These are phyloP conservation scores for Mycena kentingensis DNA, from an alignment of 768 basidiomycete species.

Conservation along the genomic window DNA sequence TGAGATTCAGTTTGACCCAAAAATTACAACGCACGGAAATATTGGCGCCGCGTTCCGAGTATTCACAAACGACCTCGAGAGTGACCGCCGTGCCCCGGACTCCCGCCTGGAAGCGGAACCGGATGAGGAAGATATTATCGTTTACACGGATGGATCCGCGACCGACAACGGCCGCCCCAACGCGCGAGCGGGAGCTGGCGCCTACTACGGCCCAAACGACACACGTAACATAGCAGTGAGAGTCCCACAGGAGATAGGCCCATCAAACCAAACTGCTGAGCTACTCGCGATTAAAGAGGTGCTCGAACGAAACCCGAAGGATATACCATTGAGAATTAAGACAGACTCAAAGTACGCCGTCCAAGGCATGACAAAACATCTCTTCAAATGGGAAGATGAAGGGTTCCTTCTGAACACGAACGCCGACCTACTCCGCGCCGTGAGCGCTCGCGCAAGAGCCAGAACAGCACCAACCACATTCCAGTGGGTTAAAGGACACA, in stretches of 20 bases:
- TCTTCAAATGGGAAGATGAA: background rate
- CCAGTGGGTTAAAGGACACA: conserved; percentile 31
- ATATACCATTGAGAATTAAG: background rate
- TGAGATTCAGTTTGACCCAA: background rate
- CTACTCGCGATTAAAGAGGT: conserved; percentile 4
- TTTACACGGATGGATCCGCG: conserved; percentile 18
- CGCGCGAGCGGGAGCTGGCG: conserved; percentile 4
- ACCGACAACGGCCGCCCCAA: conserved; percentile 8
- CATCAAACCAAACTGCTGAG: conserved; percentile 11
- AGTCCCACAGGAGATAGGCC: background rate
- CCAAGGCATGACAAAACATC: background rate
- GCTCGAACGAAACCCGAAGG: background rate
- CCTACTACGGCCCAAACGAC: conserved; percentile 5
- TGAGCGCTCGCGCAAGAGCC: conserved; percentile 3
- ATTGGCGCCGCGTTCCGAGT: background rate
- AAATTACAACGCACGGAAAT: background rate
- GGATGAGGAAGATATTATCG: background rate
- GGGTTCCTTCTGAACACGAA: background rate
- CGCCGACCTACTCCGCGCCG: background rate
- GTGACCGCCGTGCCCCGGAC: background rate
- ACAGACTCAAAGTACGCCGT: background rate
- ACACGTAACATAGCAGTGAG: background rate
- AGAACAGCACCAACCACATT: conserved; percentile 23
- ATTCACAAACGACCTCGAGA: background rate
- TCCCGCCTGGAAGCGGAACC: background rate